Evolutionary conservation across 768 basidiomycete genomes (phyloP), one percentile per base, ranked within the genome.

Genomic region (Podaxis mareebaensis): DNA sequence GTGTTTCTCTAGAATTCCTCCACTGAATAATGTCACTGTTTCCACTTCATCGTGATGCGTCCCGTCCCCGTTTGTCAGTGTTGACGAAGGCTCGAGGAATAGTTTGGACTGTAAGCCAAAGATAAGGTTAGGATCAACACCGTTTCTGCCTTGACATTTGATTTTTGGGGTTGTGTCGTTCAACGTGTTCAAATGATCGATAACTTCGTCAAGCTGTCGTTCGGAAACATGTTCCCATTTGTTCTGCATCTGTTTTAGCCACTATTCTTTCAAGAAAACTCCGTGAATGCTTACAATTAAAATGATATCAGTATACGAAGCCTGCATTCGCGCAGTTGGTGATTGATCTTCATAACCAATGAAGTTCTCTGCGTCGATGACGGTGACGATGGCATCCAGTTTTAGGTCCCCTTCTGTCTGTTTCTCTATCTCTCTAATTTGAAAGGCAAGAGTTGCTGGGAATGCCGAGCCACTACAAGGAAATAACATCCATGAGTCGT

Each of bases 271-370:
- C 33, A 33, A 33, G 12, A 26, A 20, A 11, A 44, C 8, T 12
- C 44, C 1, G 30, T n/a, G 58, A 28, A n/a, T 8, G 80, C 88
- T 64, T 64, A 92, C 92, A 59, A 98, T 84, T 30, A 98, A 78
- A 62, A 98, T 86, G 42, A 96, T 81, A 72, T 98, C 96, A 3
- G 95, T 95, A 73, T 96, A 98, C 70, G 90, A 91, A n/a, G 96
- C 92, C 78, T 93, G 89, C 89, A 96, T 94, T 72, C 86, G 92
- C 22, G 95, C 95, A 0, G 95, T 96, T 0, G 92, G 90, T 6
- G 91, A 93, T 0, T 86, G 90, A 71, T 98, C 96, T 70, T 97
- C 95, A 73, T 97, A 97, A 3, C 95, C 95, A 13, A 78, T 74
- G 73, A 98, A 98, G 74, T 96, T 96, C 75, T 93, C 92, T 0